phyloP scores from a whole-genome alignment of 2,329 filamentous ascomycete genomes.

The Hymenoscyphus albidus region DNA sequence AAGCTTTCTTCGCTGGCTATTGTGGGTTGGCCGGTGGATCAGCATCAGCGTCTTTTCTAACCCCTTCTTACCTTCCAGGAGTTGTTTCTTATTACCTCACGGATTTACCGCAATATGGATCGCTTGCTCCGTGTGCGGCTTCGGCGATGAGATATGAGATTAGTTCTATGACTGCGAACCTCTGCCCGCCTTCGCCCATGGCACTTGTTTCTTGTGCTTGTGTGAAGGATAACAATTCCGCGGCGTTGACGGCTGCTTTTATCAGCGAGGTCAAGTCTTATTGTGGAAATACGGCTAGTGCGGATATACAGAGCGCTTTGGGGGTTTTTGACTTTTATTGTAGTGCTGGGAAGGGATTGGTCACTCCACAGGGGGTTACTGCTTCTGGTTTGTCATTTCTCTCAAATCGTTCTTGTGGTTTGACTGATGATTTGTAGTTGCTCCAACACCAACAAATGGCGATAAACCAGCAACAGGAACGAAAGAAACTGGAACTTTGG shows the following conservation, averaged over 20 bases:
- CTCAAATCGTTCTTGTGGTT: no score
- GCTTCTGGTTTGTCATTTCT: constrained; percentile 12
- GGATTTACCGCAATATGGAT: constrained; percentile 44
- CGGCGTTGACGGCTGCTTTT: constrained; percentile 10
- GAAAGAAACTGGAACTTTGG: neutral
- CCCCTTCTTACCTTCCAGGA: constrained; percentile 45
- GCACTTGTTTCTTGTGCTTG: constrained; percentile 21
- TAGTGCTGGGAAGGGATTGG: constrained; percentile 19
- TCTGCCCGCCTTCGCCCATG: constrained; percentile 14
- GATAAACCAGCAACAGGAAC: constrained; percentile 3
- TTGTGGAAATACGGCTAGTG: constrained; percentile 18
- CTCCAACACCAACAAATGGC: constrained; percentile 6
- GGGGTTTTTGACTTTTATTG: constrained; percentile 21
- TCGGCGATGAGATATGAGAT: constrained; percentile 13
- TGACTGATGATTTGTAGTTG: neutral
- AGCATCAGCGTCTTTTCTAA: constrained; percentile 48
- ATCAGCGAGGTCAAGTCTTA: constrained; percentile 6
- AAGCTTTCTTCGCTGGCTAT: constrained; percentile 49
- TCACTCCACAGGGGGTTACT: constrained; percentile 13
- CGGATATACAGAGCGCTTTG: constrained; percentile 15
- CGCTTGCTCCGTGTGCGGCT: constrained; percentile 34
- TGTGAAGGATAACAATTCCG: constrained; percentile 18
- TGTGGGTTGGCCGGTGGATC: constrained; percentile 44
- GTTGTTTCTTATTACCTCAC: constrained; percentile 55
- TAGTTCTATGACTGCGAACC: neutral